Base-by-base conservation (phyloP, 2,329 filamentous ascomycete genomes). In the Hypoxylon sp. region DNA sequence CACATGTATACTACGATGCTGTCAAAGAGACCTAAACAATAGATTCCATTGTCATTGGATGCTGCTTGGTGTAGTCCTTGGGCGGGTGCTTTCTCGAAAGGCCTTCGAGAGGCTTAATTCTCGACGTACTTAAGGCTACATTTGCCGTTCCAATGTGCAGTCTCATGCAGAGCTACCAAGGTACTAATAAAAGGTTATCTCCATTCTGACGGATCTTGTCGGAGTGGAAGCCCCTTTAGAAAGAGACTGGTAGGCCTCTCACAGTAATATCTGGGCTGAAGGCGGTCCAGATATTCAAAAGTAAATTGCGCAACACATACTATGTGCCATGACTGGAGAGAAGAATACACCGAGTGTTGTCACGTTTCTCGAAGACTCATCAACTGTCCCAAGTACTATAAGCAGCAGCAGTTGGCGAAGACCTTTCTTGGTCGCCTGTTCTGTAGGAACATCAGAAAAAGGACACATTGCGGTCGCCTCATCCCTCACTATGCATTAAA, bases 291-390 rank as follows among this genome's bases (percentile, higher is more conserved):
- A 52, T 32, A 31, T 32, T 17, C 19, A 51, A 10, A 39, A 37
- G 46, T 13, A 39, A 51, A 13, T 11, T 51, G 2, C 37, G n/a
- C 13, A 37, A 19, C 15, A 56, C 21, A 55, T 39, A 68, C 13
- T n/a, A 77, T 77, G 75, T 77, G 75, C 50, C 39, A 76, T 51
- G 62, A 72, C 10, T 62, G 66, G 8, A 64, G 59, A n/a, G 54
- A 71, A 13, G 60, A 72, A 47, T 76, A 68, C 63, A 59, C 63
- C 17, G 68, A 69, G 44, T 77, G 75, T 50, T 47, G 65, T 29
- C 74, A 77, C 52, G 57, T 73, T 8, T 39, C 21, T 15, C 67
- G 68, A 1, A 68, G 66, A 8, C 29, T 74, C 7, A 62, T 66
- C 1, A 57, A 64, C 3, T 77, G 75, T 37, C 72, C 75, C 0